Evolutionary conservation across 2,329 filamentous ascomycete genomes (phyloP), one percentile per base, ranked within the genome.

Genomic region (Monosporascus sp.): DNA sequence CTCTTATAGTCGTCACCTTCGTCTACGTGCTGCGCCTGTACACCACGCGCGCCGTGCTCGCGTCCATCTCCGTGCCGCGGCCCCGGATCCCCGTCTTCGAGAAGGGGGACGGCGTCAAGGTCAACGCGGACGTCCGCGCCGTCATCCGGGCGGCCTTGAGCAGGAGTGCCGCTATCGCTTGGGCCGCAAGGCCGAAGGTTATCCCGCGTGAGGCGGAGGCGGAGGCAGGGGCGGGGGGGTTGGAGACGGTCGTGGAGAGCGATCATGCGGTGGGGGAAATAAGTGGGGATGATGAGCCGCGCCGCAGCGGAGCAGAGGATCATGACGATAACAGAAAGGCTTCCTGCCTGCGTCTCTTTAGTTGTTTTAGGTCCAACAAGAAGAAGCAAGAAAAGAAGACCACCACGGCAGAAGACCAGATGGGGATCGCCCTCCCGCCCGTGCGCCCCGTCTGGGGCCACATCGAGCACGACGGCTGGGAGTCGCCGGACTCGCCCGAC

Each of bases 391-490:
- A 2, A 46, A 25, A 25, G 42, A 25, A 25, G 22, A 14, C 15
- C 22, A 9, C 22, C 49, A 68, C 52, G 52, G 70, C 70, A 5
- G 70, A 70, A 25, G 68, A 72, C 42, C 69, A 71, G 34, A 62
- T 74, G 51, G 71, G 70, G 24, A 70, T 77, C 57, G 66, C 76
- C 44, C 81, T 87, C 25, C 72, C 76, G 6, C 69, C 70, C 8
- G 66, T 82, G 74, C 58, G 64, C n/a, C 70, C 76, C 2, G 74
- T 82, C 22, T 97, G 93, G 93, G 90, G 89, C 22, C 74, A 83
- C n/a, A 84, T 97, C 50, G 83, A 89, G 54, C 94, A 99, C 67
- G 77, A 84, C 17, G 94, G 93, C 49, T 97, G 94, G 93, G 87
- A 88, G 2, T 89, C 90, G 2, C 93, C 93, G 6, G 80, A 82